These are phyloP conservation scores for Opeltia flavorubescens DNA, from an alignment of 495 filamentous ascomycete species.

Conservation along the genomic window DNA sequence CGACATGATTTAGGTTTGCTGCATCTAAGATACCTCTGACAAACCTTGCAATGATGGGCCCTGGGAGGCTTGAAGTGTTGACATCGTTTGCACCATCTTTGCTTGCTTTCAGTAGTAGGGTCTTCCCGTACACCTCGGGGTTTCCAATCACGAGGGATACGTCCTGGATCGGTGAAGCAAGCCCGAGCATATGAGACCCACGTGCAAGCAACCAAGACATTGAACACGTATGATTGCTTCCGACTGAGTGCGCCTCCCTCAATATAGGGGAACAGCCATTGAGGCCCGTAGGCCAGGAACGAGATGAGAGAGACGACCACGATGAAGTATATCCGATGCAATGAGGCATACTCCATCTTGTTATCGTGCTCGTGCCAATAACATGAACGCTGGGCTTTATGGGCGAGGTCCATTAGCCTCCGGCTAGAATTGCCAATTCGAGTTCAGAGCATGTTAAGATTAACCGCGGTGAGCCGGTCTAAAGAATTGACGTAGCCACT, in stretches of 20 bases:
- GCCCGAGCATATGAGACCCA: conserved; percentile 70
- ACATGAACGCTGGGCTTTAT: no score
- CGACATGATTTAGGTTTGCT: background rate
- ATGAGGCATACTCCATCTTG: background rate
- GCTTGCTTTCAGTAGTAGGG: conserved; percentile 17
- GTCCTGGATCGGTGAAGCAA: conserved; percentile 66
- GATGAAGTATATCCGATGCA: no score
- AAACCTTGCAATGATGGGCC: conserved; percentile 84
- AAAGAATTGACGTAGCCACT: no score
- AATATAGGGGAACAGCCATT: conserved; percentile 66
- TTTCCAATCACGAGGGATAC: conserved; percentile 21
- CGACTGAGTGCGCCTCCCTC: conserved; percentile 51
- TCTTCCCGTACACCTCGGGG: conserved; percentile 4
- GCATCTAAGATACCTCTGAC: conserved; percentile 40
- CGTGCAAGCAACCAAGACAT: conserved; percentile 53
- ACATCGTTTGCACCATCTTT: conserved; percentile 80
- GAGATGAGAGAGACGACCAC: conserved; percentile 36
- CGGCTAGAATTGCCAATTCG: no score
- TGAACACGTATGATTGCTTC: conserved; percentile 54
- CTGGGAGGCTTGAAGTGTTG: conserved; percentile 68
- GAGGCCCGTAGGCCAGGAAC: conserved; percentile 75
- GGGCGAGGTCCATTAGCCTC: no score
- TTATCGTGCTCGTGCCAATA: no score
- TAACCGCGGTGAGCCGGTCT: no score
- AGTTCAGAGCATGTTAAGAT: no score